Percentiles rank a stretch among this genome's conserved stretches.
phyloP scores from a whole-genome alignment of 2,329 filamentous ascomycete species.

The Epichloe sylvatica region DNA sequence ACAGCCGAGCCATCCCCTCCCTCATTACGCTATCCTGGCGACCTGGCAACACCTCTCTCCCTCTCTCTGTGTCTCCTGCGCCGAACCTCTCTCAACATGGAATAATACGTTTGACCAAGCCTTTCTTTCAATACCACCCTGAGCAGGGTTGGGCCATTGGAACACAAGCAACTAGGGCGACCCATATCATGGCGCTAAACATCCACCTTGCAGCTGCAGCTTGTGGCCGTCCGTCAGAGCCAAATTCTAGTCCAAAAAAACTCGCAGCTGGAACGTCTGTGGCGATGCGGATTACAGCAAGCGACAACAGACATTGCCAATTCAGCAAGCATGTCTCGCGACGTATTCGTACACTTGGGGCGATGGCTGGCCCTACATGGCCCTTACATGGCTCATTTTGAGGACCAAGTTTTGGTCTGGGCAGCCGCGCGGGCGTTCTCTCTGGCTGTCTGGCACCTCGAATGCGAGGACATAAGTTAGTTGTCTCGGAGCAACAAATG shows the following conservation, averaged over 20 bases:
- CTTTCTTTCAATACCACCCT: constrained; percentile 7
- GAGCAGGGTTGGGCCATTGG: constrained; percentile 7
- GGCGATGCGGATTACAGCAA: background rate
- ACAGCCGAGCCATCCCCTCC: constrained; percentile 1
- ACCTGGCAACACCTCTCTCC: background rate
- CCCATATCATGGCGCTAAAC: constrained; percentile 6
- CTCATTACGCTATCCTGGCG: constrained; percentile 1
- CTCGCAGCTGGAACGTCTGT: constrained; percentile 3
- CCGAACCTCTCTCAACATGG: constrained; percentile 3
- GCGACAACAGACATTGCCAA: background rate
- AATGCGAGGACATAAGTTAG: background rate
- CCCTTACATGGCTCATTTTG: background rate
- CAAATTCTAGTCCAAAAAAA: constrained; percentile 3
- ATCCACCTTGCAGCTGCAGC: constrained; percentile 2
- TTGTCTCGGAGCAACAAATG: constrained; percentile 2
- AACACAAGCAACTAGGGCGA: constrained; percentile 1
- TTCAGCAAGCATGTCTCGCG: background rate
- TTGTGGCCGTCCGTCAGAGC: background rate
- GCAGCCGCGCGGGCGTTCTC: too few species aligned
- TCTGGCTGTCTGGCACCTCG: background rate
- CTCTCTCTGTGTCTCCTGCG: constrained; percentile 1
- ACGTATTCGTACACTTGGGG: background rate
- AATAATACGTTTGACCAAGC: constrained; percentile 6
- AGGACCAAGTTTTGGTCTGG: background rate
- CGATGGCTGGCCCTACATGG: background rate